These are phyloP conservation scores for Malus sylvestris DNA, from an alignment of 306 rosid genomes.

Conservation along the genomic window DNA sequence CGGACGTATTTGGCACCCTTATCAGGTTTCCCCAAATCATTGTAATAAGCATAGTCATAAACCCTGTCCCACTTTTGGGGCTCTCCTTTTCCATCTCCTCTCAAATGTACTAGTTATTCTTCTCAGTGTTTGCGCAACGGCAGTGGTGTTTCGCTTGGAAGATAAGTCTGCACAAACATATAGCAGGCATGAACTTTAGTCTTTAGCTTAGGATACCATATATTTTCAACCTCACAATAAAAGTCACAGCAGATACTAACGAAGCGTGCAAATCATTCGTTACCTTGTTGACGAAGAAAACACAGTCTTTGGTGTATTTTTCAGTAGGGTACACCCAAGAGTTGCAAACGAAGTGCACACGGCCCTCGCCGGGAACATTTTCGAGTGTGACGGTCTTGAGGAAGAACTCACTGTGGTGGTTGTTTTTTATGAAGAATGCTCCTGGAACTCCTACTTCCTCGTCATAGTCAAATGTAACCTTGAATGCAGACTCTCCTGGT, in stretches of 20 bases:
- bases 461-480: conserved; percentile 48
- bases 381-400: conserved; percentile 53
- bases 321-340: conserved; percentile 58
- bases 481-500: conserved; percentile 34
- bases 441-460: conserved; percentile 47
- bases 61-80: background rate
- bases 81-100: background rate
- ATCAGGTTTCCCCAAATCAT: background rate
- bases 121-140: conserved; percentile 38
- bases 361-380: conserved; percentile 38
- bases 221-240: no score
- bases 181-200: background rate
- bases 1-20: background rate
- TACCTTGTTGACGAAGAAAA: conserved; percentile 69
- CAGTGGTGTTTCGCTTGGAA: conserved; percentile 60
- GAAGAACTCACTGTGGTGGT: conserved; percentile 42
- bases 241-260: no score
- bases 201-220: no score
- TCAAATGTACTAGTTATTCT: no score
- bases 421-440: conserved; percentile 43
- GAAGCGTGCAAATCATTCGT: no score
- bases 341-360: conserved; percentile 49
- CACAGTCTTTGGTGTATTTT: conserved; percentile 28
- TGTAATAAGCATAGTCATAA: background rate
- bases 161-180: conserved; percentile 40